phyloP scores from a whole-genome alignment of 257 asterid species.

The Knoxia roxburghii region DNA sequence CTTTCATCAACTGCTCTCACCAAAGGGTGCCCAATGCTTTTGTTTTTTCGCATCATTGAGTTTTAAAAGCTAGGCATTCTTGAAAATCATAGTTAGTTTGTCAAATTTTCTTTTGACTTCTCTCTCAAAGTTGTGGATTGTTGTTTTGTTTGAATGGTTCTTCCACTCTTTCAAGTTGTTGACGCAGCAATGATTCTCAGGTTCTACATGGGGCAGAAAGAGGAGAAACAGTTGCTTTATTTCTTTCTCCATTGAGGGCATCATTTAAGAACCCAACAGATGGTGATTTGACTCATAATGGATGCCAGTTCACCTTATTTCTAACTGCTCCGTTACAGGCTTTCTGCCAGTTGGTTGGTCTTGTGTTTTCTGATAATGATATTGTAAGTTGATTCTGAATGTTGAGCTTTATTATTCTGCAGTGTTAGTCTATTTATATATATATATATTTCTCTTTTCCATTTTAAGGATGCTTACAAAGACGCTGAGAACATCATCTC shows the following conservation, averaged over 20 bases:
- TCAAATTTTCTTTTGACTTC: too few species aligned
- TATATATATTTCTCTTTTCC: conserved; percentile 14
- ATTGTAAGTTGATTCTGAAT: conserved; percentile 36
- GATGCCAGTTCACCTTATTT: conserved; percentile 94
- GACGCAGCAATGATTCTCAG: conserved; percentile 44
- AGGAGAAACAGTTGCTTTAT: conserved; percentile 78
- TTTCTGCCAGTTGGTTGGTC: conserved; percentile 78
- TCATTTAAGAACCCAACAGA: conserved; percentile 54
- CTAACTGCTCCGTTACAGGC: conserved; percentile 88
- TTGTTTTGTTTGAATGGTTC: not conserved
- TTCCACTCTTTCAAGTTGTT: conserved; percentile 16
- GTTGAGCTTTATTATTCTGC: not conserved
- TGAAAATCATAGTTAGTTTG: not conserved
- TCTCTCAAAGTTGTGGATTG: too few species aligned
- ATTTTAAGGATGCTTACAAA: conserved; percentile 50
- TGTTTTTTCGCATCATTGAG: too few species aligned
- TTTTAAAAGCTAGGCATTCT: too few species aligned
- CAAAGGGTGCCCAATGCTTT: too few species aligned
- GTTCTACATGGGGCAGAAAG: conserved; percentile 86
- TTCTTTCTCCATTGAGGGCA: conserved; percentile 84
- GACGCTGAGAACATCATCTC: conserved; percentile 56
- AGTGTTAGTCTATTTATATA: not conserved
- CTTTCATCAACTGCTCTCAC: too few species aligned
- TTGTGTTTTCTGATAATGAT: conserved; percentile 40
- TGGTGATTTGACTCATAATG: conserved; percentile 43